These are phyloP conservation scores for Tardiomyces depauwii DNA, from an alignment of 1,139 yeast genomes.

Conservation along the genomic window DNA sequence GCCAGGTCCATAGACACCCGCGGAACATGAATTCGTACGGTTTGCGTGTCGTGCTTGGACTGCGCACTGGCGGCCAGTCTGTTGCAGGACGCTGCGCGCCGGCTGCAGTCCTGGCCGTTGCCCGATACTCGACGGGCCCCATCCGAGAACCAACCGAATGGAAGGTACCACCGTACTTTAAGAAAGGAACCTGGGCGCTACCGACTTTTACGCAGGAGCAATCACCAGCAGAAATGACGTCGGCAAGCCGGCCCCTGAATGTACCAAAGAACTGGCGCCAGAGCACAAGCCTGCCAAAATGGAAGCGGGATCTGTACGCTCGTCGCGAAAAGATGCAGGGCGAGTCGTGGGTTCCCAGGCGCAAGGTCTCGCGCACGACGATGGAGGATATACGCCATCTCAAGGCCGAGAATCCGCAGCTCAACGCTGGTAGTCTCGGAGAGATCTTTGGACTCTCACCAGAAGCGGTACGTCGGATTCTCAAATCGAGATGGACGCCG, in stretches of 20 bases:
- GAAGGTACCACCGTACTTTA: not conserved
- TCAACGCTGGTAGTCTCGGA: conserved; percentile 52
- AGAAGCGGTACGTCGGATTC: conserved; percentile 70
- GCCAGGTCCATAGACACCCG: too few species aligned
- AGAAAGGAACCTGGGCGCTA: not conserved
- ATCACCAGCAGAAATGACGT: too few species aligned
- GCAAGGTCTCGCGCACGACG: conserved; percentile 55
- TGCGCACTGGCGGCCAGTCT: too few species aligned
- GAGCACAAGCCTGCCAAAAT: conserved; percentile 35
- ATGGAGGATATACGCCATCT: conserved; percentile 55
- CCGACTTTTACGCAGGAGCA: not conserved
- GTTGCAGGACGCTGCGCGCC: too few species aligned
- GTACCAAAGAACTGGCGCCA: conserved; percentile 36
- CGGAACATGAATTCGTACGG: too few species aligned
- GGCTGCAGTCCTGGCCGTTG: too few species aligned
- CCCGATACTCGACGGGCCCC: too few species aligned
- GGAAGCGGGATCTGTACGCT: conserved; percentile 61
- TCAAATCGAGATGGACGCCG: conserved; percentile 72
- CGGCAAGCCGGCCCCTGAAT: not conserved
- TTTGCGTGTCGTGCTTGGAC: too few species aligned
- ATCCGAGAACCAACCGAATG: not conserved
- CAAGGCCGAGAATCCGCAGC: conserved; percentile 42
- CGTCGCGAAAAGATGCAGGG: conserved; percentile 47
- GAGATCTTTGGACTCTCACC: conserved; percentile 62
- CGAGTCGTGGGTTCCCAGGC: conserved; percentile 56